These are phyloP conservation scores for Scheffersomyces titani DNA, from an alignment of 1,139 yeast genomes.

Conservation along the genomic window DNA sequence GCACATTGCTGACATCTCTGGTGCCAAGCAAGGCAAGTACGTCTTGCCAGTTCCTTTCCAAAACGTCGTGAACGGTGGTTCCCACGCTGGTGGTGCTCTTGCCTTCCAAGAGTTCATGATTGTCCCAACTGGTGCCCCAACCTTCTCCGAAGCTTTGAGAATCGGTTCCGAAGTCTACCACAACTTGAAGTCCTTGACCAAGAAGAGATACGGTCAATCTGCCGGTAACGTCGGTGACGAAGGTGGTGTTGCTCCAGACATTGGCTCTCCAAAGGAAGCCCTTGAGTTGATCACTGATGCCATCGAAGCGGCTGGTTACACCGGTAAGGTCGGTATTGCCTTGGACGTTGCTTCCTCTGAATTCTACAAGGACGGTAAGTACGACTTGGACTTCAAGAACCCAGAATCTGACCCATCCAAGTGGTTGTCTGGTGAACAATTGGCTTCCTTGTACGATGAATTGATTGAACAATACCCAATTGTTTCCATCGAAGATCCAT, in stretches of 20 bases:
- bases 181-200: slow-evolving; percentile 84
- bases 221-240: slow-evolving; percentile 99
- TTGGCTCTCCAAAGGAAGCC: slow-evolving; percentile 91
- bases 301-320: slow-evolving; percentile 90
- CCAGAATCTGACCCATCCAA: slow-evolving; percentile 84
- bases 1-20: slow-evolving; percentile 76
- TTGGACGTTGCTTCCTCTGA: slow-evolving; percentile 96
- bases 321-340: slow-evolving; percentile 86
- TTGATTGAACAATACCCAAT: slow-evolving; percentile 90
- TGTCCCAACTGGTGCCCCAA: slow-evolving; percentile 84
- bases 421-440: slow-evolving; percentile 85
- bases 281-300: slow-evolving; percentile 86
- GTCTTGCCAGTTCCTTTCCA: slow-evolving; percentile 96
- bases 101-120: slow-evolving; percentile 99
- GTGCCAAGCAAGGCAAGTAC: slow-evolving; percentile 55
- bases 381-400: slow-evolving; percentile 97
- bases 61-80: slow-evolving; percentile 97
- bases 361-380: slow-evolving; percentile 92
- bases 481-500: slow-evolving; percentile 96
- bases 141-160: slow-evolving; percentile 92
- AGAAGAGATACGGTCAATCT: slow-evolving; percentile 90
- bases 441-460: slow-evolving; percentile 77
- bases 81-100: slow-evolving; percentile 98
- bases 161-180: slow-evolving; percentile 97
- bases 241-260: slow-evolving; percentile 99